These are phyloP conservation scores for Phaeotremella fagi DNA, from an alignment of 768 basidiomycete species.

Conservation along the genomic window DNA sequence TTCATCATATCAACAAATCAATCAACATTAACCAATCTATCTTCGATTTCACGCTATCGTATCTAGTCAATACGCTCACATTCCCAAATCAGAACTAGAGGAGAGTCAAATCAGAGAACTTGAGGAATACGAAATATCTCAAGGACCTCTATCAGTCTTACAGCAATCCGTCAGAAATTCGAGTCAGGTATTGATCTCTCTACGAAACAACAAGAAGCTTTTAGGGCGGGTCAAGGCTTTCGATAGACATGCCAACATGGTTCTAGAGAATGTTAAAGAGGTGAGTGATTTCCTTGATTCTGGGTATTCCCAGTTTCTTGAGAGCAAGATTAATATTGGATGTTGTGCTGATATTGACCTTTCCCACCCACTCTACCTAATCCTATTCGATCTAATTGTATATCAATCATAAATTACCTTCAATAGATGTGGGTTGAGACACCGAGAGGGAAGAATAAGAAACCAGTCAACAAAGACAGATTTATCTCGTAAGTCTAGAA, in stretches of 20 bases:
- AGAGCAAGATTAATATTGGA: too few relatives aligned
- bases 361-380: too few relatives aligned
- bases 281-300: constrained; percentile 50
- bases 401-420: neutral
- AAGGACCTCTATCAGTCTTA: constrained; percentile 53
- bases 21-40: neutral
- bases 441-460: constrained; percentile 97
- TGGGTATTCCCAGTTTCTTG: neutral
- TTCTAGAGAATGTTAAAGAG: constrained; percentile 97
- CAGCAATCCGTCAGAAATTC: constrained; percentile 98
- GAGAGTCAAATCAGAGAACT: constrained; percentile 92
- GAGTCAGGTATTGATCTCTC: constrained; percentile 92
- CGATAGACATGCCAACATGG: constrained; percentile 98
- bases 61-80: constrained; percentile 87
- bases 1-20: too few relatives aligned
- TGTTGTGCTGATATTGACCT: too few relatives aligned
- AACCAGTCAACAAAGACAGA: constrained; percentile 96
- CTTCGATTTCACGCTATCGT: neutral
- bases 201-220: constrained; percentile 97
- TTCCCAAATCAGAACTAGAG: constrained; percentile 94
- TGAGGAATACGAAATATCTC: constrained; percentile 97
- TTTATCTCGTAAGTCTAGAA: constrained; percentile 61
- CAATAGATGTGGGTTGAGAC: constrained; percentile 96
- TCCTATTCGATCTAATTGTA: neutral
- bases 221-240: constrained; percentile 86